Evolutionary conservation across 2,329 filamentous ascomycete species (phyloP).

Genomic region (Tympanopsis confertula): DNA sequence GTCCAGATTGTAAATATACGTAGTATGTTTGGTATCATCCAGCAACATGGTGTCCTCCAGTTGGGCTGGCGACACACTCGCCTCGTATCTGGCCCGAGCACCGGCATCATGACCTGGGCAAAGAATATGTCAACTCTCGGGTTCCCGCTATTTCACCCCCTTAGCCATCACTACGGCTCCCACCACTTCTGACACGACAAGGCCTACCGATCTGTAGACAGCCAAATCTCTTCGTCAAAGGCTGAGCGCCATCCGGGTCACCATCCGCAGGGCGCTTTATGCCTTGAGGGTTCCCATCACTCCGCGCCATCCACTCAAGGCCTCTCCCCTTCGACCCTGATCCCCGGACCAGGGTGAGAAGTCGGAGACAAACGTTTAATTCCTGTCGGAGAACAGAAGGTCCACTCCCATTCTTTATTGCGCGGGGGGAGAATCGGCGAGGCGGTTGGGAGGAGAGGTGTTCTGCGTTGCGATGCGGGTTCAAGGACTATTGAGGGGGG

Average conservation of each 20-base stretch:
- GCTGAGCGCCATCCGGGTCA: background rate
- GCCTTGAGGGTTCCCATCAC: background rate
- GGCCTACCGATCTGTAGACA: background rate
- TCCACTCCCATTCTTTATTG: background rate
- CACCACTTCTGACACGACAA: background rate
- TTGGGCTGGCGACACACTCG: slow-evolving; percentile 5
- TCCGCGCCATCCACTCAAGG: no score
- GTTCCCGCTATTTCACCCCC: slow-evolving; percentile 20
- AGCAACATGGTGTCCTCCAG: slow-evolving; percentile 63
- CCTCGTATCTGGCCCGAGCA: slow-evolving; percentile 7
- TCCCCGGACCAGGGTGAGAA: background rate
- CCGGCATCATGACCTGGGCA: slow-evolving; percentile 9
- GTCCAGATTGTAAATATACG: slow-evolving; percentile 86
- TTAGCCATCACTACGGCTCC: slow-evolving; percentile 33
- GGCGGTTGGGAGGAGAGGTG: background rate
- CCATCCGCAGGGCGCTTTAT: background rate
- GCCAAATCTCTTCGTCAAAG: background rate
- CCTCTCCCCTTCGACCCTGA: background rate
- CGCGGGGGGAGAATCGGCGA: background rate
- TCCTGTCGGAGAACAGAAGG: background rate
- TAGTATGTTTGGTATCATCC: slow-evolving; percentile 71
- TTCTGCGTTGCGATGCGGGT: background rate
- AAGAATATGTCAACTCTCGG: slow-evolving; percentile 6
- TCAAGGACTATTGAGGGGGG: background rate
- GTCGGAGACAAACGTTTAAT: background rate